These are phyloP conservation scores for Chaetomiaceae sp. DNA, from an alignment of 2,329 filamentous ascomycete genomes.

Conservation along the genomic window DNA sequence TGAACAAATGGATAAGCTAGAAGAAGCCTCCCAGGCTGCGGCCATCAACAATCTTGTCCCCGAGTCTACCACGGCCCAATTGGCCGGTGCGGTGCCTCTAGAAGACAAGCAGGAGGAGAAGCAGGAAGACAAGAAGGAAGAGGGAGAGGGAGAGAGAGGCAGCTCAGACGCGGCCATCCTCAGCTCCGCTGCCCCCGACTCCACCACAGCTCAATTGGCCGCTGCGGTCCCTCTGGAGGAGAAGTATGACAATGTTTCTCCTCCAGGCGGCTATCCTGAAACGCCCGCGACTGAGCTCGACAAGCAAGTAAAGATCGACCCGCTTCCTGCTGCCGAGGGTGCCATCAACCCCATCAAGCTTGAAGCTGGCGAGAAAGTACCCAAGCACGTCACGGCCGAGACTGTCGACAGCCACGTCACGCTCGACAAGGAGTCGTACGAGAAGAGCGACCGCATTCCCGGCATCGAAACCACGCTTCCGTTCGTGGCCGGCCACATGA, in stretches of 20 bases:
- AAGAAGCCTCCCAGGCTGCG: slow-evolving; percentile 27
- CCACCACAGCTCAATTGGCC: slow-evolving; percentile 65
- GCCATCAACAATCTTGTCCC: slow-evolving; percentile 64
- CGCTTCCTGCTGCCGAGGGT: slow-evolving; percentile 58
- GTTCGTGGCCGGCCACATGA: slow-evolving; percentile 58
- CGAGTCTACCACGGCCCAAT: slow-evolving; percentile 62
- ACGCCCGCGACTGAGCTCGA: slow-evolving; percentile 26
- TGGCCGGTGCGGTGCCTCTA: slow-evolving; percentile 61
- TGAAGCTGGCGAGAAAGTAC: slow-evolving; percentile 75
- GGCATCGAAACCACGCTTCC: slow-evolving; percentile 50
- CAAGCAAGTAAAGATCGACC: slow-evolving; percentile 49
- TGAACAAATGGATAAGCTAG: slow-evolving; percentile 56
- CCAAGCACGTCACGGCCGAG: slow-evolving; percentile 63
- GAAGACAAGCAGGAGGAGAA: slow-evolving; percentile 37
- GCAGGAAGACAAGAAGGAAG: neutral
- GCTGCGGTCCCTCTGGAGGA: slow-evolving; percentile 58
- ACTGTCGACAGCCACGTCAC: slow-evolving; percentile 68
- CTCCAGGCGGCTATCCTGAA: slow-evolving; percentile 42
- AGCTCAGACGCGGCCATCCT: neutral
- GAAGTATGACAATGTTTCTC: neutral
- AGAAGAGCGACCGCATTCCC: slow-evolving; percentile 66
- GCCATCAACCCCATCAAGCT: slow-evolving; percentile 76
- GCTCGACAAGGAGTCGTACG: slow-evolving; percentile 80
- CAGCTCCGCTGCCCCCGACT: slow-evolving; percentile 43
- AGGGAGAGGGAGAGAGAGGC: slow-evolving; percentile 18